Evolutionary conservation across 148 eudicot species (phyloP).

Genomic region (Rhododendron ovatum): DNA sequence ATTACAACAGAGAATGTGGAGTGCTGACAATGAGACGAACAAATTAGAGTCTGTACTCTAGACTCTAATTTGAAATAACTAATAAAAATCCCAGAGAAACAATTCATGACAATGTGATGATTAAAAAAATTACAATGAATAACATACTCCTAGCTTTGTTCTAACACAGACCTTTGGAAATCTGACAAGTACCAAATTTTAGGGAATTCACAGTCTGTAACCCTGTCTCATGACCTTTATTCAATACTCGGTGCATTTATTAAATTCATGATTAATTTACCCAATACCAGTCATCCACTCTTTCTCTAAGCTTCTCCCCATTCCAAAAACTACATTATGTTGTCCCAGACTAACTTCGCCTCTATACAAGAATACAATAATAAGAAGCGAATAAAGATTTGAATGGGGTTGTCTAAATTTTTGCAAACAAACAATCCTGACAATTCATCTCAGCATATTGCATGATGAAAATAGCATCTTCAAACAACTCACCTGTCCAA

Average conservation of each 20-base stretch:
- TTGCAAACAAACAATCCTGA: neutral
- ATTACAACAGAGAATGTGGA: neutral
- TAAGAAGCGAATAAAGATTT: neutral
- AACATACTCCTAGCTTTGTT: neutral
- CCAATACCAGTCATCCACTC: neutral
- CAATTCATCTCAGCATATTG: neutral
- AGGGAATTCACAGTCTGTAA: neutral
- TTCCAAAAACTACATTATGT: neutral
- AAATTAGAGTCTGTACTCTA: neutral
- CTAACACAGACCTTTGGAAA: neutral
- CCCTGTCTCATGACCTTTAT: neutral
- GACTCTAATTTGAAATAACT: neutral
- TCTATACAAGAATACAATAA: neutral
- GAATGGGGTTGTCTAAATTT: neutral
- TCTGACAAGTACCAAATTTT: neutral
- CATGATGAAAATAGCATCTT: neutral
- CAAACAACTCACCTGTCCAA: slow-evolving; percentile 72
- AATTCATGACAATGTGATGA: neutral
- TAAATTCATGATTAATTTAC: neutral
- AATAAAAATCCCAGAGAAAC: neutral
- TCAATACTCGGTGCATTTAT: neutral
- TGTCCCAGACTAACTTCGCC: neutral
- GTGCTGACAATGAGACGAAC: too few relatives aligned
- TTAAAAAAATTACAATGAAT: neutral
- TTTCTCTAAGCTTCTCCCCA: neutral